Conservation (phyloP, 1,284 basidiomycete species). For the Phellinidium pouzarii region DNA sequence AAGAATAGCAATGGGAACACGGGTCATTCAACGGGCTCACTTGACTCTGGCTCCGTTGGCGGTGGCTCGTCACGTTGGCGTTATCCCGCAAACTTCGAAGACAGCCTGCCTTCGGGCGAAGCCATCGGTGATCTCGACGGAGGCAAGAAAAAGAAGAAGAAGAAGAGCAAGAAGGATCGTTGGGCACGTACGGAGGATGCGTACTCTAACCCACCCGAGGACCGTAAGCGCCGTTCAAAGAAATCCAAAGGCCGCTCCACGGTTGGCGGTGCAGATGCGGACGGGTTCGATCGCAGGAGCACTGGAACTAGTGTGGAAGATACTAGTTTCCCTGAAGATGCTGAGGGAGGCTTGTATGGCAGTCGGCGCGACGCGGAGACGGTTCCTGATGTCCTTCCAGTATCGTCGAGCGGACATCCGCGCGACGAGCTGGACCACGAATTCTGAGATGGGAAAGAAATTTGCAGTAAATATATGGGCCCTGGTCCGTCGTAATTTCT, state of each 20-base stretch:
- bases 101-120: slow-evolving; percentile 39
- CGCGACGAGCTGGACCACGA: slow-evolving; percentile 42
- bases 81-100: slow-evolving; percentile 77
- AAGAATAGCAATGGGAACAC: slow-evolving; percentile 28
- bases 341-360: slow-evolving; percentile 60
- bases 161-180: slow-evolving; percentile 74
- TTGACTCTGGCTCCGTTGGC: slow-evolving; percentile 1
- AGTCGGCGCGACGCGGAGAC: slow-evolving; percentile 24
- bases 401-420: slow-evolving; percentile 22
- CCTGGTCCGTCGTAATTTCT: too few relatives aligned
- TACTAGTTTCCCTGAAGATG: slow-evolving; percentile 62
- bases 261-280: slow-evolving; percentile 31
- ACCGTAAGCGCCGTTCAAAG: slow-evolving; percentile 40
- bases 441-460: slow-evolving; percentile 28
- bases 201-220: slow-evolving; percentile 48
- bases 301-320: slow-evolving; percentile 13
- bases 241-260: slow-evolving; percentile 44
- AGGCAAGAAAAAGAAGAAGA: slow-evolving; percentile 44
- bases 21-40: slow-evolving; percentile 29
- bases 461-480: not conserved
- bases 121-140: slow-evolving; percentile 23
- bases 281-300: slow-evolving; percentile 39
- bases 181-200: slow-evolving; percentile 82
- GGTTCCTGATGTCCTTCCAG: slow-evolving; percentile 22
- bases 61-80: slow-evolving; percentile 57